These are phyloP conservation scores for apple (Malus domestica) DNA, from an alignment of 306 rosid species.

Conservation along the genomic window DNA sequence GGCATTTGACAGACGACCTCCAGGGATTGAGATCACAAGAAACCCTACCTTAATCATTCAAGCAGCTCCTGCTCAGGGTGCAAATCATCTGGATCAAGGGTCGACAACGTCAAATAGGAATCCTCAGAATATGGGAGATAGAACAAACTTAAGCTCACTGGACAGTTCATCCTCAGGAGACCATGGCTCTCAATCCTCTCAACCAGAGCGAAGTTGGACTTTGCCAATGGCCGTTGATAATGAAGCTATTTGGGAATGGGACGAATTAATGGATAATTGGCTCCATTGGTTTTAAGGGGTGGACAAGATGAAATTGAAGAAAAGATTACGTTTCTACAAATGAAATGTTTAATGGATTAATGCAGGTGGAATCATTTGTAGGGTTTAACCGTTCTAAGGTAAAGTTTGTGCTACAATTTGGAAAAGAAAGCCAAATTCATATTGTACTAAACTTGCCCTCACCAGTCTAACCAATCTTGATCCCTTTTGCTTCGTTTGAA, in stretches of 20 bases:
- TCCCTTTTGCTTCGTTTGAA: neutral
- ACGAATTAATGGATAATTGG: neutral
- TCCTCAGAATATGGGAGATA: slow-evolving; percentile 1
- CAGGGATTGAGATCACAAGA: neutral
- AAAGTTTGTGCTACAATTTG: too few relatives aligned
- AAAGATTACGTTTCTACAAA: too few relatives aligned
- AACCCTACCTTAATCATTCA: neutral
- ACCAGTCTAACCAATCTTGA: neutral
- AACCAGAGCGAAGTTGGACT: slow-evolving; percentile 8
- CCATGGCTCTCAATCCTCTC: slow-evolving; percentile 16
- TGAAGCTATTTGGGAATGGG: slow-evolving; percentile 52
- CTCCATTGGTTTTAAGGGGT: too few relatives aligned
- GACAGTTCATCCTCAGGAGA: slow-evolving; percentile 50
- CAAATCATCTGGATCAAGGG: neutral
- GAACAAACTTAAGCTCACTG: slow-evolving; percentile 24
- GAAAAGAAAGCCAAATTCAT: too few relatives aligned
- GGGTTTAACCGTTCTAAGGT: too few relatives aligned
- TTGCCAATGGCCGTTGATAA: slow-evolving; percentile 14
- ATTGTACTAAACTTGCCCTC: too few relatives aligned
- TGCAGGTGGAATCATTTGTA: too few relatives aligned
- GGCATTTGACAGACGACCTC: slow-evolving; percentile 69
- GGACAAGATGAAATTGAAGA: too few relatives aligned
- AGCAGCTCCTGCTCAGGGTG: neutral
- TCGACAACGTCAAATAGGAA: neutral
- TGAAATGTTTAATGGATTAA: too few relatives aligned